Conservation (phyloP, 108 stramenopile species). For the Phaeodactylum tricornutum region DNA sequence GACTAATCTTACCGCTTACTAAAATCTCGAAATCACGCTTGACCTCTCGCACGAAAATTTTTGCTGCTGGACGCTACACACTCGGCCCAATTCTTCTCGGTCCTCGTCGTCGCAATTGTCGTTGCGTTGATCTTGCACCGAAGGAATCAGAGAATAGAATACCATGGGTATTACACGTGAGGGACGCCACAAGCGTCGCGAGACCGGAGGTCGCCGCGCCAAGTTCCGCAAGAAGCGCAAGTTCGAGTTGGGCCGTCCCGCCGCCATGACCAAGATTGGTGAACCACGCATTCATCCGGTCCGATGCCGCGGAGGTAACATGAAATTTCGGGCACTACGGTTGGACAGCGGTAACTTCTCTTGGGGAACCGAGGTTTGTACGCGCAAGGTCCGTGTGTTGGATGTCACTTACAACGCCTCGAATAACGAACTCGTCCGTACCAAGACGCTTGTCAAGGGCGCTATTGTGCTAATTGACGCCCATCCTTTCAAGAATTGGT, state of each 20-base stretch:
- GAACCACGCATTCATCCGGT: conserved; percentile 85
- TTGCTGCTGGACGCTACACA: no score
- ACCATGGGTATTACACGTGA: conserved; percentile 95
- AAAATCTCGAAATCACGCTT: no score
- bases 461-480: conserved; percentile 97
- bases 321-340: conserved; percentile 94
- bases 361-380: conserved; percentile 97
- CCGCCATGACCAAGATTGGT: conserved; percentile 98
- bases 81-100: no score
- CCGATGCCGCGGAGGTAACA: conserved; percentile 94
- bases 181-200: conserved; percentile 98
- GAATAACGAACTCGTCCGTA: conserved; percentile 99
- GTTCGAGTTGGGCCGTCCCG: conserved; percentile 96
- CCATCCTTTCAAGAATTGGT: conserved; percentile 97
- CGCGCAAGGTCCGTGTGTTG: conserved; percentile 98
- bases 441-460: conserved; percentile 99
- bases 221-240: conserved; percentile 98
- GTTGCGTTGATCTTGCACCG: no score
- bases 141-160: no score
- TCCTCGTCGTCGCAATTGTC: no score
- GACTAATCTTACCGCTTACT: no score
- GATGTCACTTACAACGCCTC: conserved; percentile 99
- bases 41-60: no score
- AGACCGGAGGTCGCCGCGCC: conserved; percentile 97
- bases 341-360: conserved; percentile 98